Evolutionary conservation across 495 filamentous ascomycete species (phyloP), one percentile per base, ranked within the genome.

Genomic region (Talaromyces thailandensis): DNA sequence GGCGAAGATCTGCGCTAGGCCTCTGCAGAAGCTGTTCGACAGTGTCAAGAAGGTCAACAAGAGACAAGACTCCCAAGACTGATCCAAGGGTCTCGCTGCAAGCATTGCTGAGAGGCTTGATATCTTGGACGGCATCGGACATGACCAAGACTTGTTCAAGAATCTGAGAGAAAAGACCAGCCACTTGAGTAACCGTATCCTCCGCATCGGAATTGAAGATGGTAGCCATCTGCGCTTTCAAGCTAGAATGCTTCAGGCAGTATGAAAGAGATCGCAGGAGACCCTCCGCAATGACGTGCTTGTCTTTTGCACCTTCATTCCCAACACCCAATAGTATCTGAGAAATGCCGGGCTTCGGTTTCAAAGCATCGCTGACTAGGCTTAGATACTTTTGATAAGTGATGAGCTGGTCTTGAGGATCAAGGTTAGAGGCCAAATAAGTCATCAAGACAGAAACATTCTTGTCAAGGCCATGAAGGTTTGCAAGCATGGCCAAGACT

Each of bases 11-110:
- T 61, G 88, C 78, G 57, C 90, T 86, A 2, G 86, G 84, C 18
- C 86, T 83, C 60, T 87, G 81, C 23, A 96, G 82, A 32, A 98
- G 76, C 18, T 83, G 81, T 63, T 93, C 88, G 50, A 93, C 86
- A 21, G 90, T 89, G 67, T 88, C 87, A 66, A 96, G 84, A 74
- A 97, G 91, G 72, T 96, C 90, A 40, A 84, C 79, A 7, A 89
- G 90, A 4, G 92, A 91, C 51, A 96, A 78, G 16, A 95, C 82
- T 56, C 88, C 84, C 18, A 98, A 80, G 6, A 94, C 76, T 29
- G 86, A 82, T 29, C 88, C 82, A 56, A 97, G 78, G 6, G 90
- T 82, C 32, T 90, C 84, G 31, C 81, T 83, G 66, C 86, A 87
- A 43, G 83, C 79, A 66, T 81, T 82, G 65, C 85, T 81, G 8